Conservation (phyloP, 1,139 yeast species). For the Groenewaldozyma sp. region DNA sequence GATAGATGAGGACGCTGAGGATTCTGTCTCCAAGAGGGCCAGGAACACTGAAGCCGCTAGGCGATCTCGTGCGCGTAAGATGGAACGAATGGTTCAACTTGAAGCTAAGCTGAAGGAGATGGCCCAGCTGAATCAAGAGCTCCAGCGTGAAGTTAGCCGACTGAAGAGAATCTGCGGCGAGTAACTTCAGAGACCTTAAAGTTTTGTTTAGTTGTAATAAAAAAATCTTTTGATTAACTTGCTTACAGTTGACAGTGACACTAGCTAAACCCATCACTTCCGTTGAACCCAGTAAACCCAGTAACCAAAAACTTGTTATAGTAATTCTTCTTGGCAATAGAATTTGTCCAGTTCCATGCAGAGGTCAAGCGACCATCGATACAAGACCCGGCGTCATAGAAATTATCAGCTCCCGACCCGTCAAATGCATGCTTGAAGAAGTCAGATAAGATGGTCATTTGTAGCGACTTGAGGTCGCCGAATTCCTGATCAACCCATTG, state of each 20-base stretch:
- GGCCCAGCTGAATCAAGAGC: slow-evolving; percentile 28
- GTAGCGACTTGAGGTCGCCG: slow-evolving; percentile 42
- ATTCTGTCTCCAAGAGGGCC: slow-evolving; percentile 68
- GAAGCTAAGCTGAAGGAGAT: slow-evolving; percentile 73
- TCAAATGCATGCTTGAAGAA: slow-evolving; percentile 70
- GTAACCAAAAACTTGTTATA: slow-evolving; percentile 52
- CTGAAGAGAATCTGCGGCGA: slow-evolving; percentile 15
- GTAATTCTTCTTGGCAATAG: slow-evolving; percentile 52
- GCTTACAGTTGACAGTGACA: neutral
- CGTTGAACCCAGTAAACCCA: slow-evolving; percentile 73
- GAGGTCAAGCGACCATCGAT: slow-evolving; percentile 70
- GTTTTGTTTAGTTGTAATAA: neutral
- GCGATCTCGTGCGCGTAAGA: slow-evolving; percentile 89
- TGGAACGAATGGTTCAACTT: slow-evolving; percentile 83
- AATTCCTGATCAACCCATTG: slow-evolving; percentile 49
- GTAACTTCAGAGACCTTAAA: slow-evolving; percentile 3
- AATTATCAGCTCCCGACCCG: slow-evolving; percentile 69
- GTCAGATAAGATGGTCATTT: slow-evolving; percentile 48
- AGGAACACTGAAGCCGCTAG: slow-evolving; percentile 98
- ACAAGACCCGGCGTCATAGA: slow-evolving; percentile 71
- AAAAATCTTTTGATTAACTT: neutral
- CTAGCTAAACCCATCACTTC: slow-evolving; percentile 44
- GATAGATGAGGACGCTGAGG: slow-evolving; percentile 48
- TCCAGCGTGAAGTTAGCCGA: slow-evolving; percentile 25
- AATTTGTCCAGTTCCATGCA: slow-evolving; percentile 74